Evolutionary conservation across 164 flowering plant species (phyloP).

Genomic region (Magnolia officinalis): DNA sequence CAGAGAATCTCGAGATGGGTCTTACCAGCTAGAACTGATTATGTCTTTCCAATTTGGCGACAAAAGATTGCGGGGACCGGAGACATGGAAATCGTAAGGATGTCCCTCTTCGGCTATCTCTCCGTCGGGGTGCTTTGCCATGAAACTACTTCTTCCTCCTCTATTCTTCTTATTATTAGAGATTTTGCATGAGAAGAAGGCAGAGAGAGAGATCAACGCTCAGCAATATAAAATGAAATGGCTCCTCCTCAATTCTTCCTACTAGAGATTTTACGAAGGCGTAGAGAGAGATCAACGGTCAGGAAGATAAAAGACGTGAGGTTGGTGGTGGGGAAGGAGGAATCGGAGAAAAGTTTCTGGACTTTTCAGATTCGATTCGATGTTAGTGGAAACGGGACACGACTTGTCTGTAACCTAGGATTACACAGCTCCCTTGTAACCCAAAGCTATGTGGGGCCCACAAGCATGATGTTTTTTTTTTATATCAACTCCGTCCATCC

Average conservation of each 20-base stretch:
- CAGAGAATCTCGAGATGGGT: not conserved
- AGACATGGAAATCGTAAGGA: conserved; percentile 81
- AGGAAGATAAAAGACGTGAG: not conserved
- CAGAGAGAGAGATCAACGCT: conserved; percentile 14
- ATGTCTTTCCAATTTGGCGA: conserved; percentile 85
- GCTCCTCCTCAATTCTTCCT: not conserved
- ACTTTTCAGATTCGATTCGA: conserved; percentile 13
- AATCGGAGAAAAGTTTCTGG: not conserved
- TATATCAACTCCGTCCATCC: too few species aligned
- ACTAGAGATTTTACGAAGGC: not conserved
- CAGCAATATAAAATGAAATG: not conserved
- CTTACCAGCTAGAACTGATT: conserved; percentile 75
- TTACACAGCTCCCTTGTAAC: too few species aligned
- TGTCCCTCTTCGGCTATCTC: conserved; percentile 32
- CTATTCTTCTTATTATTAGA: not conserved
- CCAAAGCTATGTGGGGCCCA: too few species aligned
- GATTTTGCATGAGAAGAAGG: not conserved
- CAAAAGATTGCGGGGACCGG: conserved; percentile 80
- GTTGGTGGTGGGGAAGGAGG: not conserved
- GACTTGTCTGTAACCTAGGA: too few species aligned
- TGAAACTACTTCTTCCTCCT: conserved; percentile 9
- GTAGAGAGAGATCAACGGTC: conserved; percentile 14
- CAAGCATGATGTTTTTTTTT: too few species aligned
- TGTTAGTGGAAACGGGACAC: not conserved
- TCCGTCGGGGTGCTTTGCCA: conserved; percentile 32